phyloP scores from a whole-genome alignment of 2,329 filamentous ascomycete genomes.

The Penicillium oxalicum region DNA sequence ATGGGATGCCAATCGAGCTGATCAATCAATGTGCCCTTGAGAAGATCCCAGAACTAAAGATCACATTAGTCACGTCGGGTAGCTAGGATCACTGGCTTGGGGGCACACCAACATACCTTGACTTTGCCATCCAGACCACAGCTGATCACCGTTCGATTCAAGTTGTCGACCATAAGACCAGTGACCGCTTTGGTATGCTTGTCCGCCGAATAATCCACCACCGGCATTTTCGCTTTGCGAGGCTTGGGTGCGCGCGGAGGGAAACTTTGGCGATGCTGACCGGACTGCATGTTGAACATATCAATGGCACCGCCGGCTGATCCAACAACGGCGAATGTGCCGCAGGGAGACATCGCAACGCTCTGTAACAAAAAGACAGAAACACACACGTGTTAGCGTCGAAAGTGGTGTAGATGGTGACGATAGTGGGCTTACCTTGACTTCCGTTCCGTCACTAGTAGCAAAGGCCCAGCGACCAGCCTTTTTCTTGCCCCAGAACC shows the following conservation, averaged over 20 bases:
- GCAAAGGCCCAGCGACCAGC: conserved; percentile 90
- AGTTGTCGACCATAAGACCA: conserved; percentile 78
- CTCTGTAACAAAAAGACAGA: conserved; percentile 46
- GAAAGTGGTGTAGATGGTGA: too few species aligned
- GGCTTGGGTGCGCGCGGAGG: conserved; percentile 68
- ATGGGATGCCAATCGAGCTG: conserved; percentile 80
- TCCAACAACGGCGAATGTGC: conserved; percentile 86
- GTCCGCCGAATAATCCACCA: conserved; percentile 29
- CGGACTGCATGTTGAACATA: conserved; percentile 96
- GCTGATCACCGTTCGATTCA: conserved; percentile 80
- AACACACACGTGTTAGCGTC: conserved; percentile 1
- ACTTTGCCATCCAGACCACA: conserved; percentile 86
- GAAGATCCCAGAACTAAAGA: conserved; percentile 79
- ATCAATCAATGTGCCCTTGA: conserved; percentile 70
- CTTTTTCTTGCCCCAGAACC: conserved; percentile 95
- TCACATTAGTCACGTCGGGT: background rate
- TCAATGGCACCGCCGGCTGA: conserved; percentile 78
- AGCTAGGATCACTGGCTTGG: background rate
- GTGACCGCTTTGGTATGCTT: conserved; percentile 79
- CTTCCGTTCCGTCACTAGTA: conserved; percentile 75
- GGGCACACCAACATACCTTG: conserved; percentile 47
- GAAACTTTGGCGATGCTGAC: conserved; percentile 79
- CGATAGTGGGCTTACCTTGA: conserved; percentile 43
- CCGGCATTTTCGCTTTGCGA: conserved; percentile 43
- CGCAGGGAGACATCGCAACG: conserved; percentile 83